These are phyloP conservation scores for Tribonema minus DNA, from an alignment of 108 stramenopile species.

Conservation along the genomic window DNA sequence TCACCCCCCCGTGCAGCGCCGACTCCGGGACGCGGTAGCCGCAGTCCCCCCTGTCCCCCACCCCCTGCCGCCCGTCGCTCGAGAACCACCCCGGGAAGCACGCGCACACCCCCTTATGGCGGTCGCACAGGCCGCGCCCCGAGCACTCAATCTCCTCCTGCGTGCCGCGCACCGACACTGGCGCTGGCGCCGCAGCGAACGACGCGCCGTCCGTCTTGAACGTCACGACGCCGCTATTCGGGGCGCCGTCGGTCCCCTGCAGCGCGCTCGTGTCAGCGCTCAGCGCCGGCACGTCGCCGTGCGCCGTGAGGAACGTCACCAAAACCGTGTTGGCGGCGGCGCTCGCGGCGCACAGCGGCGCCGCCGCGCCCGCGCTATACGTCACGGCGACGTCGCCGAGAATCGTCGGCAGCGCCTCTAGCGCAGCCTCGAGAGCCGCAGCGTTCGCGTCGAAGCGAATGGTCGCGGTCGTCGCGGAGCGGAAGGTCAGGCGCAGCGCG, in stretches of 20 bases:
- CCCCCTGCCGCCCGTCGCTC: constrained; percentile 41
- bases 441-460: not conserved
- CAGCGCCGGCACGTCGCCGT: constrained; percentile 42
- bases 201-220: not conserved
- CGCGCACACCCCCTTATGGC: constrained; percentile 45
- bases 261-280: not conserved
- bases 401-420: constrained; percentile 58
- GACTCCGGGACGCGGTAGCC: constrained; percentile 49
- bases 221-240: not conserved
- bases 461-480: not conserved
- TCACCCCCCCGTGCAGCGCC: no score
- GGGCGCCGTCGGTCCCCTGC: not conserved
- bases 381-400: constrained; percentile 52
- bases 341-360: constrained; percentile 31
- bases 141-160: constrained; percentile 54
- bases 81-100: constrained; percentile 59
- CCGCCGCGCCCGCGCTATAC: constrained; percentile 46
- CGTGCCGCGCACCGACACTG: not conserved
- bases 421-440: constrained; percentile 50
- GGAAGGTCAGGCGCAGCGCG: not conserved
- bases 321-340: constrained; percentile 37
- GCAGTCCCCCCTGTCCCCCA: constrained; percentile 50
- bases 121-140: constrained; percentile 50
- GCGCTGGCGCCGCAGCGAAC: not conserved
- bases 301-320: constrained; percentile 38